Evolutionary conservation across 2,329 filamentous ascomycete genomes (phyloP), one percentile per base, ranked within the genome.

Genomic region (Colletotrichum sojae): DNA sequence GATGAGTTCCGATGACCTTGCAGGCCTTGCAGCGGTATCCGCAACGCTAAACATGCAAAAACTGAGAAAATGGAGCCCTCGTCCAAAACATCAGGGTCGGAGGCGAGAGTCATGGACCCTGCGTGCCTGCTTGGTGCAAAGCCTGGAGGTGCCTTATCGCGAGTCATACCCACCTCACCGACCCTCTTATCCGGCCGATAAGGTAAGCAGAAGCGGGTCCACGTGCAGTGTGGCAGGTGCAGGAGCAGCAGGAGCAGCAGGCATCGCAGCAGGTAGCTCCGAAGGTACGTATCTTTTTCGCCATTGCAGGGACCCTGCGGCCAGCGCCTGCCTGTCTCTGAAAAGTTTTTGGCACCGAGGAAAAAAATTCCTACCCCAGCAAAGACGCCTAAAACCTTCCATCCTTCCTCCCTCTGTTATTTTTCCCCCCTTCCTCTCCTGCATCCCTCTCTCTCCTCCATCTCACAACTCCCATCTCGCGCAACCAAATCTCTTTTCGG

Each of bases 391-490:
- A 63, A 61, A 63, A 70, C 67, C 53, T 70, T 31, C 52, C 25
- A 58, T 65, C 62, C 67, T 66, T 27, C 63, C 45, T 36, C 48
- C 12, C 31, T 46, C 31, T 36, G 31, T 36, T 36, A 36, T 52
- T 55, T 55, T 61, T 48, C 62, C 36, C 54, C 48, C 40, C 43
- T 22, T 64, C 53, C 52, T 45, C 27, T 52, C 69, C 49, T 45
- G 58, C 68, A 67, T 71, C 70, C 61, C 62, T 70, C 67, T 55
- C 45, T 39, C 25, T 65, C 65, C 8, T 57, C 58, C 68, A 70
- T 63, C 64, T 57, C 55, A 64, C 39, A 69, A 60, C 31, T 46
- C 45, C 59, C 65, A 69, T 61, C 57, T 46, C 43, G 55, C 61
- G 69, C 69, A 69, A 52, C 43, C 48, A 61, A 49, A 22, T 22